Conservation (phyloP, 1,139 yeast genomes). For the Saccharomyces hybrid region DNA sequence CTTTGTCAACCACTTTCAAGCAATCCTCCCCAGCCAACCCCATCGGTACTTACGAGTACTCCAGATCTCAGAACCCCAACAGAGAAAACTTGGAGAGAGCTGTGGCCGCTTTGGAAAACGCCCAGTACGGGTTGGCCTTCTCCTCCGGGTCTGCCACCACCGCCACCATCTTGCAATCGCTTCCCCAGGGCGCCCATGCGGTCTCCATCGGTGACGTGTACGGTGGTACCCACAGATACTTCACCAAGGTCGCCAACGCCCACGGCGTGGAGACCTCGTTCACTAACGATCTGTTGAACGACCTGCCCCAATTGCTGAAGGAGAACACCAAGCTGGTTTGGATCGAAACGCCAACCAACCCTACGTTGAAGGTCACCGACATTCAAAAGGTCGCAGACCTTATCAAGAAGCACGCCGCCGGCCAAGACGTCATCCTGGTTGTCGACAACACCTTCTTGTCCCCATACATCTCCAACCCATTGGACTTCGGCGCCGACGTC, state of each 20-base stretch:
- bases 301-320: constrained; percentile 48
- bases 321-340: constrained; percentile 70
- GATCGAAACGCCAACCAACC: constrained; percentile 88
- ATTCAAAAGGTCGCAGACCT: constrained; percentile 52
- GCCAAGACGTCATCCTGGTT: constrained; percentile 51
- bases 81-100: constrained; percentile 77
- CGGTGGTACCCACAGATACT: constrained; percentile 90
- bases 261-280: constrained; percentile 71
- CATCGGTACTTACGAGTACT: constrained; percentile 74
- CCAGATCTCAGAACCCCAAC: constrained; percentile 85
- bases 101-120: constrained; percentile 73
- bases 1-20: constrained; percentile 80
- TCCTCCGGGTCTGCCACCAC: constrained; percentile 85
- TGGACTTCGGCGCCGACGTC: constrained; percentile 75
- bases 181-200: constrained; percentile 68
- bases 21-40: constrained; percentile 74
- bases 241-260: constrained; percentile 75
- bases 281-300: constrained; percentile 56
- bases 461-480: constrained; percentile 85
- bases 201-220: constrained; percentile 83
- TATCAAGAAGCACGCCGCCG: constrained; percentile 36
- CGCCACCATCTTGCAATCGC: constrained; percentile 66
- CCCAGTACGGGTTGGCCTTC: constrained; percentile 71
- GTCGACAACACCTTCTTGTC: constrained; percentile 94
- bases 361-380: constrained; percentile 72